Evolutionary conservation across 805 yeast species (phyloP).

Genomic region (Candida hispaniensis): DNA sequence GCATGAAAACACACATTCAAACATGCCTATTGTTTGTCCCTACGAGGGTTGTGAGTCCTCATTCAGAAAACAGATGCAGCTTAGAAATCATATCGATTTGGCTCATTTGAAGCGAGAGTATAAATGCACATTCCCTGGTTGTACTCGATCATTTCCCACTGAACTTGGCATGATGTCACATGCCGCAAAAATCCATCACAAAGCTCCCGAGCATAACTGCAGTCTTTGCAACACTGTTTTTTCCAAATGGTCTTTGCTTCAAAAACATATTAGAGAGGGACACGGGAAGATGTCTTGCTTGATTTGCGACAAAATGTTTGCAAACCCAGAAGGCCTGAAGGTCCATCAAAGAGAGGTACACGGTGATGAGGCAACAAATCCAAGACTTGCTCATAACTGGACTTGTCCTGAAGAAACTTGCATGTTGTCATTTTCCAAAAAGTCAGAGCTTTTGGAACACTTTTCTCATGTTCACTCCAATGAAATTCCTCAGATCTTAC

Average conservation of each 20-base stretch:
- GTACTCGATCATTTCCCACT: not conserved
- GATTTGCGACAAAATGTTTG: constrained; percentile 1
- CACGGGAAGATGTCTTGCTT: constrained; percentile 34
- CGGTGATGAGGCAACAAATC: not conserved
- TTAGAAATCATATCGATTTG: constrained; percentile 2
- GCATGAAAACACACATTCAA: constrained; percentile 73
- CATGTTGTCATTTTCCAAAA: not conserved
- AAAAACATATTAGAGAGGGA: constrained; percentile 55
- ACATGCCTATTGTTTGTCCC: constrained; percentile 25
- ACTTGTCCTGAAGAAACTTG: constrained; percentile 8
- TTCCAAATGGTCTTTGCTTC: constrained; percentile 61
- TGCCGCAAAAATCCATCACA: constrained; percentile 2
- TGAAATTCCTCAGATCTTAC: too few species aligned
- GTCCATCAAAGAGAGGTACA: constrained; percentile 5
- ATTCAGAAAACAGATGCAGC: constrained; percentile 7
- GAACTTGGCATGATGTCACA: constrained; percentile 7
- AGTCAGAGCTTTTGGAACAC: constrained; percentile 29
- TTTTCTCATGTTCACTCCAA: too few species aligned
- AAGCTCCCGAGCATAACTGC: constrained; percentile 45
- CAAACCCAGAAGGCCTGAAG: constrained; percentile 2
- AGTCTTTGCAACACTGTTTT: constrained; percentile 59
- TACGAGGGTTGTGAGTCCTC: not conserved
- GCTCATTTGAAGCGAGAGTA: constrained; percentile 4
- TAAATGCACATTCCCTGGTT: not conserved
- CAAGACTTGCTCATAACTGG: not conserved